Conservation (phyloP, 2,329 filamentous ascomycete species). For the Fusarium sp. region DNA sequence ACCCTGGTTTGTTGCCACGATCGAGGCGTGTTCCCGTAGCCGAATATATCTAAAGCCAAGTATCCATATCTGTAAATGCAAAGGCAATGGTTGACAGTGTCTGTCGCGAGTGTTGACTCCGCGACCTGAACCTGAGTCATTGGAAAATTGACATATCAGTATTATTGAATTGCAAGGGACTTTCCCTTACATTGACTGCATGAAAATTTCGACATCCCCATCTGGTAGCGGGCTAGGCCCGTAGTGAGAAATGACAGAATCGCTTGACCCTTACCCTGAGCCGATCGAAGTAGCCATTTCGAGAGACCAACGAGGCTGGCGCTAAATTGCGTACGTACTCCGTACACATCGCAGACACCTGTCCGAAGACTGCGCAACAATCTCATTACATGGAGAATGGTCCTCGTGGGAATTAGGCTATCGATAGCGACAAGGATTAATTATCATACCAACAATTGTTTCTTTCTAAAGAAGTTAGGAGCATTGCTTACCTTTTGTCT, state of each 20-base stretch:
- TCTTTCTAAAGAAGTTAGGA: conserved; percentile 1
- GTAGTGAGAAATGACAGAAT: conserved; percentile 14
- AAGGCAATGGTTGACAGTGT: not conserved
- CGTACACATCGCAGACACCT: too few relatives aligned
- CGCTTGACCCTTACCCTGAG: not conserved
- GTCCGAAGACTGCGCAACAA: not conserved
- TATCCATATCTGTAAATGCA: not conserved
- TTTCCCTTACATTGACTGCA: conserved; percentile 23
- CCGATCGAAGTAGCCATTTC: not conserved
- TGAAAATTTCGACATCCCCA: conserved; percentile 10
- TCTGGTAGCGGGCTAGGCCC: not conserved
- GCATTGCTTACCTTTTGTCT: not conserved
- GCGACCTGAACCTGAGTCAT: not conserved
- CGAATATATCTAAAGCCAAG: not conserved
- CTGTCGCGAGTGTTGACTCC: not conserved
- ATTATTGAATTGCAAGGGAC: conserved; percentile 4
- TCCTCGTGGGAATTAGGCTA: not conserved
- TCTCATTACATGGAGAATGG: not conserved
- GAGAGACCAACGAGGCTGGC: conserved; percentile 6
- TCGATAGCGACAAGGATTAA: not conserved
- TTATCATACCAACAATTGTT: conserved; percentile 1
- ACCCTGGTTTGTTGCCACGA: conserved; percentile 9
- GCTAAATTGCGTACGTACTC: not conserved
- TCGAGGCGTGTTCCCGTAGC: not conserved
- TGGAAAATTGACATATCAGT: conserved; percentile 13